Evolutionary conservation across 2,329 filamentous ascomycete species (phyloP).

Genomic region (Hirsutella rhossiliensis): DNA sequence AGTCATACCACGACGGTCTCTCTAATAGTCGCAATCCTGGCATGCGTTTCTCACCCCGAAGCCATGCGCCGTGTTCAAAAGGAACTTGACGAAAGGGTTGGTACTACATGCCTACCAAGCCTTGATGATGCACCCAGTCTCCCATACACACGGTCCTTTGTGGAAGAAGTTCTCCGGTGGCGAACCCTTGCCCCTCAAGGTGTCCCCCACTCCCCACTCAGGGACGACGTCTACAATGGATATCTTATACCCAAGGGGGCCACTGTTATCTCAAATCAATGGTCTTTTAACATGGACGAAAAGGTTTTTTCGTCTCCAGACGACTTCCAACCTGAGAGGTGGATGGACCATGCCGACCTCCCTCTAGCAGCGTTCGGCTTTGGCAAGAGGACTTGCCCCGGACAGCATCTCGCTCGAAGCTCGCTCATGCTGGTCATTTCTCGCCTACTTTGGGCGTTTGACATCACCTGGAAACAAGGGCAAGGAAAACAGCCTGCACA

Average conservation of each 20-base stretch:
- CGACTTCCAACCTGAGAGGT: constrained; percentile 1
- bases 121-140: constrained; percentile 8
- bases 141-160: neutral
- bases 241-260: neutral
- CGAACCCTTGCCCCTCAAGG: neutral
- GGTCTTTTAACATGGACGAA: neutral
- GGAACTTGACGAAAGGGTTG: neutral
- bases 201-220: neutral
- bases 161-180: neutral
- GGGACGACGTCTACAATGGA: neutral
- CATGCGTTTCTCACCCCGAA: neutral
- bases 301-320: neutral
- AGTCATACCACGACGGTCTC: neutral
- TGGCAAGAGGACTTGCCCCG: constrained; percentile 2
- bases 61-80: neutral
- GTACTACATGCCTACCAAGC: neutral
- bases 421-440: neutral
- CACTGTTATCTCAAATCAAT: neutral
- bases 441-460: constrained; percentile 1
- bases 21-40: neutral
- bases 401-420: constrained; percentile 1
- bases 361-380: constrained; percentile 2
- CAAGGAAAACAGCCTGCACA: neutral
- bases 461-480: neutral
- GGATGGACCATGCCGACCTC: constrained; percentile 1